Evolutionary conservation across 257 asterid species (phyloP).

Genomic region (Gentiana macrophylla): DNA sequence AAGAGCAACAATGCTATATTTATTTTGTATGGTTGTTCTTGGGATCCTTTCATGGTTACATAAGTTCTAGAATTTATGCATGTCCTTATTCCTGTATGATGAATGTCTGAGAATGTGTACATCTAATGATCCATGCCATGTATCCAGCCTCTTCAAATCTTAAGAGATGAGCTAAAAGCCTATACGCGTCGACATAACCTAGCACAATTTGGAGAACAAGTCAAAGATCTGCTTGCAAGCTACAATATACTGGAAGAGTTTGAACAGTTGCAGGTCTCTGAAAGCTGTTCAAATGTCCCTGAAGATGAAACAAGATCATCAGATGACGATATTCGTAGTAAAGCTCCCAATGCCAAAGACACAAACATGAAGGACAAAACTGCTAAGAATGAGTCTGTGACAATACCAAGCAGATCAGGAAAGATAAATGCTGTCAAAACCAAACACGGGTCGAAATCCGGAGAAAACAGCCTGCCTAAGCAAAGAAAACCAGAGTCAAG

Average conservation of each 20-base stretch:
- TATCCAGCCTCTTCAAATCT: constrained; percentile 58
- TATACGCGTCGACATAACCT: constrained; percentile 48
- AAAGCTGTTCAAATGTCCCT: constrained; percentile 43
- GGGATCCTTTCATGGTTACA: too few relatives aligned
- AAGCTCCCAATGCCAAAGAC: constrained; percentile 25
- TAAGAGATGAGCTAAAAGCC: constrained; percentile 64
- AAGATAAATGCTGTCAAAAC: constrained; percentile 27
- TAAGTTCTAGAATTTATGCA: too few relatives aligned
- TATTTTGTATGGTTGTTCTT: too few relatives aligned
- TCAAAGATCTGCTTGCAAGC: constrained; percentile 53
- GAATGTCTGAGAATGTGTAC: too few relatives aligned
- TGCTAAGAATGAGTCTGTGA: constrained; percentile 26
- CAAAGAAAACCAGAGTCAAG: constrained; percentile 38
- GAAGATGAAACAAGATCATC: constrained; percentile 46
- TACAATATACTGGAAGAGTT: constrained; percentile 46
- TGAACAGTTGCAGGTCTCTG: constrained; percentile 48
- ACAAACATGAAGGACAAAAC: constrained; percentile 16
- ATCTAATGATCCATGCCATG: not conserved
- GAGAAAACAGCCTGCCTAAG: constrained; percentile 42
- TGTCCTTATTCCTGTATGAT: not conserved
- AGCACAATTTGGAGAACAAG: constrained; percentile 37
- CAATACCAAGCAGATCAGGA: constrained; percentile 28
- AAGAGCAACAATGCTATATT: too few relatives aligned
- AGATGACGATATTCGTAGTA: constrained; percentile 48
- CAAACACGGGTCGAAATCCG: constrained; percentile 29